These are phyloP conservation scores for Solanum clarkiae DNA, from an alignment of 257 asterid genomes.

Conservation along the genomic window DNA sequence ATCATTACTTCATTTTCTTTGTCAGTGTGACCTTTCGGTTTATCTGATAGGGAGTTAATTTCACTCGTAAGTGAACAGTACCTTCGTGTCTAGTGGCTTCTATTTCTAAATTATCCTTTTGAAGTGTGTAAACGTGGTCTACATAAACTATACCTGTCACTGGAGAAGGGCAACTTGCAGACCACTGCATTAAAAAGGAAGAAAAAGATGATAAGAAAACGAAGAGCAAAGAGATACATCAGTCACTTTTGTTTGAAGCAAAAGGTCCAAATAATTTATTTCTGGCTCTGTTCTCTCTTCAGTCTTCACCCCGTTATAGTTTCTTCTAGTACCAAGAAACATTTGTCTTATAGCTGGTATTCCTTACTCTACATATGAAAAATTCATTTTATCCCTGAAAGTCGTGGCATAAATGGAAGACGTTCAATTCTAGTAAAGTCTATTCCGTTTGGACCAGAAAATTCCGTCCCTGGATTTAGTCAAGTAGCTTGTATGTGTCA, in stretches of 20 bases:
- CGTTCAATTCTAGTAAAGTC: background rate
- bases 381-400: background rate
- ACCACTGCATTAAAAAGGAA: background rate
- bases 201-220: background rate
- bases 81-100: background rate
- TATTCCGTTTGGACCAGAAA: background rate
- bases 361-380: background rate
- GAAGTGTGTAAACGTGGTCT: background rate
- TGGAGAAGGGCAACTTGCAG: background rate
- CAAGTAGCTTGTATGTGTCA: background rate
- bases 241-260: background rate
- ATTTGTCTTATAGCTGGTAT: background rate
- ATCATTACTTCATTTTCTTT: background rate
- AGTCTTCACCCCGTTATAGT: background rate
- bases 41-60: background rate
- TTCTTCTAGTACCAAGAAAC: background rate
- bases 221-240: background rate
- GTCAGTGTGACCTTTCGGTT: background rate
- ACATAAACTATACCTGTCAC: background rate
- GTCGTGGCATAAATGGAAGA: background rate
- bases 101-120: background rate
- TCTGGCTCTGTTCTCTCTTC: background rate
- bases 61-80: background rate
- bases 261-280: background rate
- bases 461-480: background rate